Percentiles rank a stretch among this genome's conserved stretches.
Evolutionary conservation across 345 rosid species (phyloP).

Genomic region (Eucalyptus cloeziana): DNA sequence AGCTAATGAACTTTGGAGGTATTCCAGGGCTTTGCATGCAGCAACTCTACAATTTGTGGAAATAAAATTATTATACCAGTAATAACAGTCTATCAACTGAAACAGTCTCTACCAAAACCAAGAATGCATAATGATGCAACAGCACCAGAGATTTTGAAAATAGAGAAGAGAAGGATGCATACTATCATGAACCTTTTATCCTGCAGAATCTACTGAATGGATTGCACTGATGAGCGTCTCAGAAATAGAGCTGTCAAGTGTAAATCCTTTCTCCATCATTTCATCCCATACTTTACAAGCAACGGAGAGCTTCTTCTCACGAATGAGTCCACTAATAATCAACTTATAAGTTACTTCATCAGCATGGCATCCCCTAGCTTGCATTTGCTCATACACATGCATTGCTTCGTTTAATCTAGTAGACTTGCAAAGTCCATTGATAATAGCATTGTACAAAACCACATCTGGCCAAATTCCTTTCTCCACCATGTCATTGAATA

Average conservation of each 20-base stretch:
- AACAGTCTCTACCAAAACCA: not conserved
- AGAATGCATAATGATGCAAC: not conserved
- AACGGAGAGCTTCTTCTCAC: constrained; percentile 36
- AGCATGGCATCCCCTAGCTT: constrained; percentile 44
- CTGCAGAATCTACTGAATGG: constrained; percentile 11
- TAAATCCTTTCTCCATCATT: constrained; percentile 97
- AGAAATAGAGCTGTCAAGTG: constrained; percentile 71
- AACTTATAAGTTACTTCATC: constrained; percentile 79
- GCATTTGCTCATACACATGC: constrained; percentile 64
- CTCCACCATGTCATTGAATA: constrained; percentile 69
- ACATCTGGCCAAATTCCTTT: constrained; percentile 65
- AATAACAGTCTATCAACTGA: not conserved
- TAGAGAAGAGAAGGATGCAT: not conserved
- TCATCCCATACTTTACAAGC: constrained; percentile 90
- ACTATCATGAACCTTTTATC: constrained; percentile 6
- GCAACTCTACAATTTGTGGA: not conserved
- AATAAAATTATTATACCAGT: not conserved
- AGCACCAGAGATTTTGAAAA: not conserved
- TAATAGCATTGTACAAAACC: constrained; percentile 70
- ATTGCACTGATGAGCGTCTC: constrained; percentile 50
- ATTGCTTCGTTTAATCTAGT: constrained; percentile 50
- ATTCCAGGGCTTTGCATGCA: not conserved
- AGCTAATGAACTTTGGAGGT: not conserved
- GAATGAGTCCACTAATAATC: constrained; percentile 67
- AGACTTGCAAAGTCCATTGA: constrained; percentile 67